Evolutionary conservation across 768 basidiomycete species (phyloP), one percentile per base, ranked within the genome.

Genomic region (Auriscalpium microsporum): DNA sequence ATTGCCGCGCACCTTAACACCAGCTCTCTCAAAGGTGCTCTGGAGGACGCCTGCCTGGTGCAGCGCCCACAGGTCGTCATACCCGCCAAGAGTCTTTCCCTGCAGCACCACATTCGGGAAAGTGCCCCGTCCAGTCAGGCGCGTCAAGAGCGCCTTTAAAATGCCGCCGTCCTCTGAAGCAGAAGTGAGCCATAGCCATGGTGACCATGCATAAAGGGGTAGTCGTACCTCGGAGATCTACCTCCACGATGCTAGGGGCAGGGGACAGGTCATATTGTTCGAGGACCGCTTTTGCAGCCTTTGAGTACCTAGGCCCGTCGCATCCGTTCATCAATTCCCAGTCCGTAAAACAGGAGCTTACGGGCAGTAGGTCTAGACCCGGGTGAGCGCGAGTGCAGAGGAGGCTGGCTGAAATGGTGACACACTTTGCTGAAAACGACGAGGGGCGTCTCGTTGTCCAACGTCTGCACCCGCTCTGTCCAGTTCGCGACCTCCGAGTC

Each of bases 371-470:
- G 86, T 79, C 86, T 87, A 50, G 6, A 16, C 8, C n/a, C n/a
- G 53, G 2, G 51, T n/a, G 56, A 16, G 11, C 38, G 50, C 34
- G 35, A n/a, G 58, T 57, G 46, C 35, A 56, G 34, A 36, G n/a
- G n/a, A 14, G 28, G 4, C 28, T 28, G 28, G 28, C 28, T 7
- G 28, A 28, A 28, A 28, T 28, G 28, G 28, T 28, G 19, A 68
- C 75, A 35, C 53, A 84, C 87, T 76, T 92, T 92, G 75, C 88
- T 90, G 63, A 92, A 90, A 11, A 92, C 81, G 46, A 91, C 73
- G 8, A 92, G 68, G 2, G 89, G 89, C 61, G 79, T 74, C 35
- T 78, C 67, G 16, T 73, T 63, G 38, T 78, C 71, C 48, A 90
- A 61, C 19, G 62, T 63, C 45, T 64, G 64, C 16, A 75, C 67